A percentile compares a stretch with the other conserved stretches of the same genome.
These are phyloP conservation scores for Ceratocystis diversiconidia DNA, from an alignment of 2,329 filamentous ascomycete species.

Conservation along the genomic window DNA sequence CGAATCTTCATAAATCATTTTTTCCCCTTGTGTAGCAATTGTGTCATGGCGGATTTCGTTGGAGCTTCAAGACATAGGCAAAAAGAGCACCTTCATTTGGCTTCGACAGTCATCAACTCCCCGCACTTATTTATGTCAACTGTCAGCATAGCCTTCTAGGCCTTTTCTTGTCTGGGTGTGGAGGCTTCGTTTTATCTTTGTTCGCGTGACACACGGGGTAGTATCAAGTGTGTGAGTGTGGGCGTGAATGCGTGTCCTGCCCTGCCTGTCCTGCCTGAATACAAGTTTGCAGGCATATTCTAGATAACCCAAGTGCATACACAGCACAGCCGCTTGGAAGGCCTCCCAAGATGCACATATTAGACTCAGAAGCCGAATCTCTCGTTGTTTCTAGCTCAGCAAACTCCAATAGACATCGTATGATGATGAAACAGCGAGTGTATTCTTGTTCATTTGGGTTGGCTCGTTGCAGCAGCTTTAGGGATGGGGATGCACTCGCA, in stretches of 20 bases:
- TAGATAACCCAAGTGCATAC: too few relatives aligned
- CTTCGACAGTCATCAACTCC: neutral
- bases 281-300: too few relatives aligned
- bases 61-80: neutral
- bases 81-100: neutral
- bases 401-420: neutral
- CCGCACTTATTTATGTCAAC: neutral
- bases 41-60: neutral
- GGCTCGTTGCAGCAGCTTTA: neutral
- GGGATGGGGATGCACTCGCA: neutral
- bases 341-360: neutral
- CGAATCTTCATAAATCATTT: neutral
- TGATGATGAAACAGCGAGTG: slow-evolving; percentile 5
- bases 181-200: neutral
- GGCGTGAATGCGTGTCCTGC: too few relatives aligned
- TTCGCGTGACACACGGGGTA: neutral
- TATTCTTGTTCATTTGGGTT: neutral
- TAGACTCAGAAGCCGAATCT: too few relatives aligned
- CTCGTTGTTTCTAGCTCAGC: neutral
- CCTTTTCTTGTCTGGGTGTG: neutral
- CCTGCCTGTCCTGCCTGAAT: too few relatives aligned
- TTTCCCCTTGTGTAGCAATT: slow-evolving; percentile 3
- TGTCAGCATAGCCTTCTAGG: slow-evolving; percentile 6
- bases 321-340: too few relatives aligned
- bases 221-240: neutral